Evolutionary conservation across 257 asterid genomes (phyloP).

Genomic region (Gardenia jasminoides): DNA sequence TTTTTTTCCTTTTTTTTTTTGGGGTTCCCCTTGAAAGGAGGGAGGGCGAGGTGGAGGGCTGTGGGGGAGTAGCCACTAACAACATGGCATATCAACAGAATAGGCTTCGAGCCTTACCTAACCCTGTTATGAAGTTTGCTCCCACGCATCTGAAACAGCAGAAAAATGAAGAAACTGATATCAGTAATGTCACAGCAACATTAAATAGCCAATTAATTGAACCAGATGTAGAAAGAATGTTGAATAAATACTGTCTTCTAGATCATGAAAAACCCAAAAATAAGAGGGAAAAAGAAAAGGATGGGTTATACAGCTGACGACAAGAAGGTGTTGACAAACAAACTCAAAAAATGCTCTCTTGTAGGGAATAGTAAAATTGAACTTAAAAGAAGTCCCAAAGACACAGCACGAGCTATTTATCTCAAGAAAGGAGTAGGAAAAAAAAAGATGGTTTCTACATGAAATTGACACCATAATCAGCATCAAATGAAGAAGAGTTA

Average conservation of each 20-base stretch:
- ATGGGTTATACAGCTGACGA: not conserved
- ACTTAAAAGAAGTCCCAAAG: not conserved
- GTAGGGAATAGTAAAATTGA: not conserved
- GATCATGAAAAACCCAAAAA: not conserved
- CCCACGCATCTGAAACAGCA: conserved; percentile 76
- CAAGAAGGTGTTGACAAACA: not conserved
- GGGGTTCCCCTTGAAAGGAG: no score
- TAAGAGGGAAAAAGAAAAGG: not conserved
- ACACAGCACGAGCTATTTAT: no score
- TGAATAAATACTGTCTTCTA: not conserved
- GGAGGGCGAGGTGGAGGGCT: not conserved
- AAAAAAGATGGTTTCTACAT: not conserved
- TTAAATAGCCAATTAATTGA: not conserved
- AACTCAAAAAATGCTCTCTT: not conserved
- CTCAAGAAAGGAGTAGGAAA: not conserved
- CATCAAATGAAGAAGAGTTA: conserved; percentile 2
- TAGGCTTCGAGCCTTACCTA: conserved; percentile 47
- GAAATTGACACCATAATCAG: not conserved
- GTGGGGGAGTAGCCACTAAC: not conserved
- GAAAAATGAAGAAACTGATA: conserved; percentile 9
- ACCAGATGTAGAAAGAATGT: not conserved
- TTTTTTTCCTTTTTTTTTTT: no score
- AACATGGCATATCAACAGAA: not conserved
- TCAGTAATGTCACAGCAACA: conserved; percentile 9
- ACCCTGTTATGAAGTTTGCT: conserved; percentile 94